Evolutionary conservation across 2,329 filamentous ascomycete species (phyloP), one percentile per base, ranked within the genome.

Genomic region (Ramularia endophylla): DNA sequence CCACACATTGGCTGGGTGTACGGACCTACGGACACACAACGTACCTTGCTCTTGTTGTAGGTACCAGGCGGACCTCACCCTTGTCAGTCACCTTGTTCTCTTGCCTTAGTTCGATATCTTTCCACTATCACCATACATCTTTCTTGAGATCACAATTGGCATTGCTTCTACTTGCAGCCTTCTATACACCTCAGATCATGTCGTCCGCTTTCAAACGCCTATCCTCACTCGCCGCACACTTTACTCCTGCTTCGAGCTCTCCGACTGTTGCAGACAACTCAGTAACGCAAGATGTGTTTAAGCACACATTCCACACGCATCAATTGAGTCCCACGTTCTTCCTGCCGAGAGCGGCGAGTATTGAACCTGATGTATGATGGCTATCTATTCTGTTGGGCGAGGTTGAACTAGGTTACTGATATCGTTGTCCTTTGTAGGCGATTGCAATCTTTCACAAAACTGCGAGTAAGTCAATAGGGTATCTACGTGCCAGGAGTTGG

Each of bases 311-410:
- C 57, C 79, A 87, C 63, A 75, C 85, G 56, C 85, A 90, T 65
- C 79, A 83, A n/a, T 77, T 97, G 18, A 89, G 87, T 2, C 90
- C 90, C 0, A 95, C 89, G 1, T 82, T 81, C 64, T 95, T 95
- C 63, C 70, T 95, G 13, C 85, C 87, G 50, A 81, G 90, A 38
- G 88, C 90, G 15, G 89, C 89, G 7, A 73, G 78, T 32, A 92
- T 97, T 57, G 90, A 97, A 65, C 90, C 90, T 4, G 73, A 90
- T 59, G 77, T 46, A 43, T 15, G 38, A n/a, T n/a, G n/a, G n/a
- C n/a, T n/a, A n/a, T n/a, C n/a, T n/a, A n/a, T n/a, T n/a, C n/a
- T n/a, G n/a, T n/a, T n/a, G n/a, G n/a, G n/a, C n/a, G n/a, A n/a
- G n/a, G n/a, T n/a, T n/a, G n/a, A n/a, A n/a, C n/a, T n/a, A 34